Evolutionary conservation across 2,329 filamentous ascomycete species (phyloP).

Genomic region (Hypoxylon sp.): DNA sequence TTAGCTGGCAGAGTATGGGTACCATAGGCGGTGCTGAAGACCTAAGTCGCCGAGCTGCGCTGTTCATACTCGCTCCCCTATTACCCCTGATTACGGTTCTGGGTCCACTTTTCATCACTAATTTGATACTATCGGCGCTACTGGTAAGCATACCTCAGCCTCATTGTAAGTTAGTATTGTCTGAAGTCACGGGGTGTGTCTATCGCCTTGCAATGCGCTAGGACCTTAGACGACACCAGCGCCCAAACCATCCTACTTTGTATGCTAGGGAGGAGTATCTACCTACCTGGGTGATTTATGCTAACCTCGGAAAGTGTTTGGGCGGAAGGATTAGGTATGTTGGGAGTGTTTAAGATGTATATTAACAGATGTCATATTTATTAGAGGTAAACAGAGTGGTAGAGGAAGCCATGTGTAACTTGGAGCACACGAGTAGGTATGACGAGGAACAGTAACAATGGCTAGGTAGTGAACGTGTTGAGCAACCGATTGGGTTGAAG

Average conservation of each 20-base stretch:
- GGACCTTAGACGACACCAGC: neutral
- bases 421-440: neutral
- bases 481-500: too few relatives aligned
- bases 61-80: too few relatives aligned
- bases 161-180: neutral
- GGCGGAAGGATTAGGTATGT: conserved; percentile 8
- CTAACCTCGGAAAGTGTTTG: neutral
- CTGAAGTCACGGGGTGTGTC: neutral
- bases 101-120: neutral
- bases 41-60: too few relatives aligned
- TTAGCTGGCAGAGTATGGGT: too few relatives aligned
- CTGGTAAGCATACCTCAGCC: neutral
- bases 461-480: neutral
- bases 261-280: neutral
- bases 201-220: neutral
- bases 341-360: conserved; percentile 1
- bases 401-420: neutral
- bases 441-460: neutral
- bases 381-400: conserved; percentile 1
- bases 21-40: too few relatives aligned
- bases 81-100: neutral
- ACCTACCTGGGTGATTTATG: neutral
- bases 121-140: neutral
- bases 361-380: neutral
- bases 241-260: neutral